Percentiles rank a stretch among this genome's conserved stretches.
phyloP scores from a whole-genome alignment of 805 yeast species.

The Scheffersomyces ergatensis region DNA sequence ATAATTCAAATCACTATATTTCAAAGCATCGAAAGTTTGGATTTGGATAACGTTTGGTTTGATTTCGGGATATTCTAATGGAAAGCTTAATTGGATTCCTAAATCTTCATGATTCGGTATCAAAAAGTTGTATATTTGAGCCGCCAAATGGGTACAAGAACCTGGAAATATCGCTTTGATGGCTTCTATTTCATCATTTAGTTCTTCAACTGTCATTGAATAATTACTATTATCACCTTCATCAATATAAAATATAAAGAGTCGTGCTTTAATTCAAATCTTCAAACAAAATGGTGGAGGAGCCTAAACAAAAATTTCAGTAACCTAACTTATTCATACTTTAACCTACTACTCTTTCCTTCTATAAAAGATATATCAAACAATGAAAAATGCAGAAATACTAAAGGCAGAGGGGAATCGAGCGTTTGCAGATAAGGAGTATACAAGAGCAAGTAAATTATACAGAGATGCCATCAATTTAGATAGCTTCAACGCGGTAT shows the following conservation, averaged over 20 bases:
- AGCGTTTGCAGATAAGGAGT: slow-evolving; percentile 47
- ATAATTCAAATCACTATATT: slow-evolving; percentile 42
- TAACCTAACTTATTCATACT: too few relatives aligned
- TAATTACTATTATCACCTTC: too few relatives aligned
- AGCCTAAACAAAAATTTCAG: too few relatives aligned
- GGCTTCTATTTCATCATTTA: slow-evolving; percentile 74
- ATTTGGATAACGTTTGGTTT: slow-evolving; percentile 67
- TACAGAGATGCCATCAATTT: slow-evolving; percentile 56
- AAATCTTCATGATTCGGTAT: slow-evolving; percentile 65
- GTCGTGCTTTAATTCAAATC: too few relatives aligned
- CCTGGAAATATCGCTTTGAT: slow-evolving; percentile 87
- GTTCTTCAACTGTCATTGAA: slow-evolving; percentile 29
- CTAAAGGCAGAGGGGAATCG: slow-evolving; percentile 50
- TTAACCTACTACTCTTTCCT: too few relatives aligned
- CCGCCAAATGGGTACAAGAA: slow-evolving; percentile 38
- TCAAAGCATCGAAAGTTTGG: slow-evolving; percentile 24
- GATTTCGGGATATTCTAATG: slow-evolving; percentile 63
- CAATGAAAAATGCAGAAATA: slow-evolving; percentile 18
- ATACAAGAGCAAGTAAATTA: slow-evolving; percentile 45
- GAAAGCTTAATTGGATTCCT: slow-evolving; percentile 67
- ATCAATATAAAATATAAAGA: too few relatives aligned
- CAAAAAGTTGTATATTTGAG: slow-evolving; percentile 43
- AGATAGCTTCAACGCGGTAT: slow-evolving; percentile 50
- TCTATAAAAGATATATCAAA: too few relatives aligned
- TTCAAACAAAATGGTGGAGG: too few relatives aligned